These are phyloP conservation scores for Pythium scleroteichum DNA, from an alignment of 352 stramenopile species.

Conservation along the genomic window DNA sequence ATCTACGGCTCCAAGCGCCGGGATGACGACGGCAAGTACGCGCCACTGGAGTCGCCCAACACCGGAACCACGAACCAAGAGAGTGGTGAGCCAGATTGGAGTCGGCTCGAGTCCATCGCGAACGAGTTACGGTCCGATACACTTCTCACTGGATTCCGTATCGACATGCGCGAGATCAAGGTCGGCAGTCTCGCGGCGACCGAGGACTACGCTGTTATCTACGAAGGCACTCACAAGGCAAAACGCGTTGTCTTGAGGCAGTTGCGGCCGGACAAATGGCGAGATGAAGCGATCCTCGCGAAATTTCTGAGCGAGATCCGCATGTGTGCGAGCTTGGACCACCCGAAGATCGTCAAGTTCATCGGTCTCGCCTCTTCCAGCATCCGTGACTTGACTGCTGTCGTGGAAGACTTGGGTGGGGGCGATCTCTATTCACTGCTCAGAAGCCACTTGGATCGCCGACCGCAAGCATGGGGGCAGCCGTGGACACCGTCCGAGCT, in stretches of 20 bases:
- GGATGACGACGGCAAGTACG: too few species aligned
- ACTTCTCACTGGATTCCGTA: too few species aligned
- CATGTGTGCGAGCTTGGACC: not conserved
- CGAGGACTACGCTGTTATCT: too few species aligned
- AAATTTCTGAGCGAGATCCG: not conserved
- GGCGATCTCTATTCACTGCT: not conserved
- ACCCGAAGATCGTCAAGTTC: conserved; percentile 2
- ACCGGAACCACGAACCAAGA: too few species aligned
- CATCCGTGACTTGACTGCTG: not conserved
- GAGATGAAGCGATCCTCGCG: not conserved
- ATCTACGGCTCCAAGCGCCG: too few species aligned
- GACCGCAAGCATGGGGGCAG: not conserved
- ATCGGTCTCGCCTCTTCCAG: not conserved
- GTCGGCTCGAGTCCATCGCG: too few species aligned
- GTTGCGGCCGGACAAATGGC: not conserved
- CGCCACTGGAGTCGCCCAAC: too few species aligned
- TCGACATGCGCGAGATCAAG: too few species aligned
- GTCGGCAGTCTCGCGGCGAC: too few species aligned
- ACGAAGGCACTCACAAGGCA: too few species aligned
- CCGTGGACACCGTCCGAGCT: not conserved
- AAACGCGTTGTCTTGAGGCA: not conserved
- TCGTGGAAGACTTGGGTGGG: not conserved
- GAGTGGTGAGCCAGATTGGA: too few species aligned
- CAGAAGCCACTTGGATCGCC: not conserved
- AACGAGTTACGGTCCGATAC: too few species aligned